Evolutionary conservation across 176 grass and related monocot genomes (phyloP).

Genomic region (Triticum urartu): DNA sequence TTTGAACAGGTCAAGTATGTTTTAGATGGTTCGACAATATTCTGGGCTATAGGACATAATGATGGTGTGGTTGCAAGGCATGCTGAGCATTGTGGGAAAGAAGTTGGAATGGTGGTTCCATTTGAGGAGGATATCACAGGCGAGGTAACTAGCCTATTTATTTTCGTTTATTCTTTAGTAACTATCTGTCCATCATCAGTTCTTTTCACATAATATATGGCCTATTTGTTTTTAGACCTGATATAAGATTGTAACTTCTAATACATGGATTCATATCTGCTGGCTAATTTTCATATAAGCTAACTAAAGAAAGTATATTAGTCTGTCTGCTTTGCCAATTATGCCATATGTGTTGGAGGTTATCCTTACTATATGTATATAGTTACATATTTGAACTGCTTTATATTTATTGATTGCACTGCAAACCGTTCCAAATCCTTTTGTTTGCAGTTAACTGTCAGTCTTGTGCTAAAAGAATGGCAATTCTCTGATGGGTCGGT

Average conservation of each 20-base stretch:
- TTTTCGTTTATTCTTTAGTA: conserved; percentile 27
- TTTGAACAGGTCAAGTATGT: conserved; percentile 89
- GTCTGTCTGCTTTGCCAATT: too few relatives aligned
- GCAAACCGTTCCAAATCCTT: conserved; percentile 8
- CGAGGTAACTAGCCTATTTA: conserved; percentile 51
- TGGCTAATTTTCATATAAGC: neutral
- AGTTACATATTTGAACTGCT: neutral
- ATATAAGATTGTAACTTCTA: neutral
- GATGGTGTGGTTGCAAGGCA: conserved; percentile 82
- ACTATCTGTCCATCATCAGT: neutral
- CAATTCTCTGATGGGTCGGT: conserved; percentile 91
- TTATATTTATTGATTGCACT: conserved; percentile 13
- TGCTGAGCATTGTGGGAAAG: conserved; percentile 65
- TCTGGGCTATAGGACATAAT: conserved; percentile 84
- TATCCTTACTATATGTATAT: too few relatives aligned
- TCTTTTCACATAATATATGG: neutral
- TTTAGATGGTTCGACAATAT: conserved; percentile 80
- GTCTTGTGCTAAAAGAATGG: conserved; percentile 88
- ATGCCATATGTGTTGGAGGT: too few relatives aligned
- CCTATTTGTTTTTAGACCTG: conserved; percentile 1
- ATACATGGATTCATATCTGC: neutral
- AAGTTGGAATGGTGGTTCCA: conserved; percentile 89
- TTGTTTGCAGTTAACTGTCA: conserved; percentile 71
- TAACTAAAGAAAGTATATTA: neutral
- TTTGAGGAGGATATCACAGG: conserved; percentile 78